Base-by-base conservation (phyloP, 176 grass and related monocot genomes). In the sorghum (Sorghum bicolor) region DNA sequence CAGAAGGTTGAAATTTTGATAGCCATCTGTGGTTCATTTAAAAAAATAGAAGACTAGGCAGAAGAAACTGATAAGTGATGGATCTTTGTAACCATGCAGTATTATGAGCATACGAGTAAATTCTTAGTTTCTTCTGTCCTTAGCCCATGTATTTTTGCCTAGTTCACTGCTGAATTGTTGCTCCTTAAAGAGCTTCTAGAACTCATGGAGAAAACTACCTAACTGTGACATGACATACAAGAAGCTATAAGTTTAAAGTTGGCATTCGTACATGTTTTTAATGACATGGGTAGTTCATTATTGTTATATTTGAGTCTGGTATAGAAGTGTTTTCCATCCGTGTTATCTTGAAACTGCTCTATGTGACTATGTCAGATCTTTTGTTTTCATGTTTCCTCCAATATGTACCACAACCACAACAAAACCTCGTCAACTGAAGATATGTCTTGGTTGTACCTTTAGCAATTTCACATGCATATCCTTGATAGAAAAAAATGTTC, bases 401-500 rank as follows among this genome's bases (percentile, higher is more conserved):
- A 17, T 60, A 31, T 50, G 6, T 25, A 20, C 5, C 45, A 64
- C 29, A 74, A n/a, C 47, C 40, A n/a, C 3, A 76, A 75, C 48
- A 29, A 61, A 44, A 26, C 4, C 2, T 67, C n/a, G 4, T 29
- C 41, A n/a, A 20, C 17, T 37, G 16, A 38, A 77, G 14, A 48
- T 31, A 16, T 37, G 74, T 0, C 30, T 79, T 58, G 48, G 32
- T 60, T 75, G 7, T 74, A 40, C 47, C 5, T 75, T 81, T 47
- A 73, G 25, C 17, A 36, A 70, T 79, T 82, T 80, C 15, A 70
- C 4, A 79, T 87, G 20, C 30, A 74, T 83, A 44, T 55, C 22
- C 26, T 38, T 87, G 67, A 81, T 74, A 61, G 57, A 61, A 61
- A 61, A 26, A 45, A 20, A 61, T 31, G 10, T 82, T n/a, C n/a